Evolutionary conservation across 345 rosid species (phyloP), one percentile per base, ranked within the genome.

Genomic region (Isatis tinctoria): DNA sequence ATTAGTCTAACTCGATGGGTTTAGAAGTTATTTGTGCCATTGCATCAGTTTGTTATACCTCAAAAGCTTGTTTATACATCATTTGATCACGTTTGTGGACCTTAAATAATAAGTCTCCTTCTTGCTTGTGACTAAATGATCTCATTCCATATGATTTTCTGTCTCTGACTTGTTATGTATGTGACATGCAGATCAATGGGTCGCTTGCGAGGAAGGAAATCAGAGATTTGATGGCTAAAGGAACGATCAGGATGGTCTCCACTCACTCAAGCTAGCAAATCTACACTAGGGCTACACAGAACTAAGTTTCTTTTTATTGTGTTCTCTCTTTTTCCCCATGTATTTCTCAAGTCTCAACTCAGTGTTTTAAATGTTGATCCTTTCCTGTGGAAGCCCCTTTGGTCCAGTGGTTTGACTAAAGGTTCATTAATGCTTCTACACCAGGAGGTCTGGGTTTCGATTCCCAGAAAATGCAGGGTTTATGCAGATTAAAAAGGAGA

Each of bases 231-330:
- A 81, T 80, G 91, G 91, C 88, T 3, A 82, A 83, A 71, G 89
- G 89, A 48, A 82, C 84, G 5, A 75, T 85, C 65, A 82, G 89
- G 77, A 86, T 85, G 88, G 78, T 88, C 5, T 76, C 84, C 5
- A 69, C 87, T 14, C 85, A 86, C 60, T 67, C 89, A 35, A 86
- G 91, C 78, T 89, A 87, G 81, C 83, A 87, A 78, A 85, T 88
- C 67, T 84, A 84, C 81, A 87, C 94, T 3, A 83, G 89, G 65
- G 88, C 87, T 2, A 87, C 88, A 26, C 82, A 88, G 82, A 80
- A 47, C 66, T 74, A 57, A 57, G 49, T 26, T 44, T 36, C 37
- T 10, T n/a, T 49, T 39, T 0, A 8, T 1, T 54, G 16, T 48
- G 14, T 33, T 63, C 60, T 36, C 75, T 37, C 41, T 12, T 39